Conservation (phyloP, 495 filamentous ascomycete genomes). For the Xylaria palmicola region DNA sequence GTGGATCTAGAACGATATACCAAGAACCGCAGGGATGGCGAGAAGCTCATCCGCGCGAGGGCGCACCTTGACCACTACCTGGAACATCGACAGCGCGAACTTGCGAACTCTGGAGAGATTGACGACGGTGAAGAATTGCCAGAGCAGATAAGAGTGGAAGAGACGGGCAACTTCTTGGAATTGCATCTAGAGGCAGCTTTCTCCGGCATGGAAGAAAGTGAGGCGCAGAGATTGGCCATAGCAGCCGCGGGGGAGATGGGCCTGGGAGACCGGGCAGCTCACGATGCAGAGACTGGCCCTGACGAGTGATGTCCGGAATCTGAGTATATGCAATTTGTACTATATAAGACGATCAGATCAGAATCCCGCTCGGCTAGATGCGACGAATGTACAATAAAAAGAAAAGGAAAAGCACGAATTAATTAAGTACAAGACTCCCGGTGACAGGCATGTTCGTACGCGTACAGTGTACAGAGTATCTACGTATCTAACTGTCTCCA, state of each 20-base stretch:
- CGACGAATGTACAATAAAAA: not conserved
- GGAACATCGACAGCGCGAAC: slow-evolving; percentile 18
- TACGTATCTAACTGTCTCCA: too few species aligned
- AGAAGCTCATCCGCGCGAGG: slow-evolving; percentile 33
- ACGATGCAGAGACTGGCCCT: not conserved
- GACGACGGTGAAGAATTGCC: slow-evolving; percentile 9
- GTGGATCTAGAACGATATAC: slow-evolving; percentile 32
- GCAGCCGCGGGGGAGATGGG: slow-evolving; percentile 57
- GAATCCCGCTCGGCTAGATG: not conserved
- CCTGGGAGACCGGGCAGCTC: slow-evolving; percentile 27
- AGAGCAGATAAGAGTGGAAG: slow-evolving; percentile 21
- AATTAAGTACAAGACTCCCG: not conserved
- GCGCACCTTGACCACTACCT: slow-evolving; percentile 31
- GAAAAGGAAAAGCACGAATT: not conserved
- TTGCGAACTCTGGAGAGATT: slow-evolving; percentile 17
- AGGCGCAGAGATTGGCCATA: slow-evolving; percentile 39
- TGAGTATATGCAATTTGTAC: not conserved
- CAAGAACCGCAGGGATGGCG: slow-evolving; percentile 33
- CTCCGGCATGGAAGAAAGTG: slow-evolving; percentile 26
- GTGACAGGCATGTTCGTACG: not conserved
- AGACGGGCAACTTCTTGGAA: slow-evolving; percentile 27
- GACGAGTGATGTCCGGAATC: not conserved
- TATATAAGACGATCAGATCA: not conserved
- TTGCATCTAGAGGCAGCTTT: slow-evolving; percentile 18
- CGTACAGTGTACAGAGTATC: too few species aligned